Evolutionary conservation across 306 rosid genomes (phyloP), one percentile per base, ranked within the genome.

Genomic region (Castanea crenata): DNA sequence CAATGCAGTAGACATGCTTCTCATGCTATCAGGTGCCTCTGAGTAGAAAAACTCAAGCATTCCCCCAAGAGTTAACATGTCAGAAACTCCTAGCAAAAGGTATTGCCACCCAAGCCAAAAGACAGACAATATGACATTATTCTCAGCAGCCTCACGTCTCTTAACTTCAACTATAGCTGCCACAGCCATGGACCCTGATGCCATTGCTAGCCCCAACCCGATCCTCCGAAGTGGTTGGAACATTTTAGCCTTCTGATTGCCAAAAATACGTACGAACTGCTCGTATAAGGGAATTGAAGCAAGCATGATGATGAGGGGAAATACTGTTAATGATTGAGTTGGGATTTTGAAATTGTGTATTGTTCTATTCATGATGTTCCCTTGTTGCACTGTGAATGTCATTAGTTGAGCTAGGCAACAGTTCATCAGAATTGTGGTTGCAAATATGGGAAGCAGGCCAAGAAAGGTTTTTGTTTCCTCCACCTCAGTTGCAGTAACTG

Each of bases 31-130:
- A 0, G 91, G 88, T 25, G 87, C 85, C 63, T 85, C 79, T 3
- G 85, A 75, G 76, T 87, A 75, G 35, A 87, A 85, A 79, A 87
- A 87, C 52, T 80, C 89, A 12, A 87, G 80, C 87, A 83, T 88
- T 69, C 87, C 89, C 12, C 86, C 82, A 57, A 80, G 32, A 15
- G 86, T 76, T 38, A 85, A 71, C 74, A 82, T 74, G 3, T 88
- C 86, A 16, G 89, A 69, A 14, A 83, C n/a, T 55, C 84, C 82
- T 12, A 83, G 58, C n/a, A 83, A 21, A 14, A 72, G 46, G 69
- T 71, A 88, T 21, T 83, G 86, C 74, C 69, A 78, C 0, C 25
- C 32, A 8, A 88, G 71, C 87, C 87, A 88, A 46, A 88, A 85
- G 14, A 88, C 69, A 5, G 86, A 85, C 4, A 80, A 5, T 32